Evolutionary conservation across 2,329 filamentous ascomycete genomes (phyloP).

Genomic region (Diaporthe ampelina): DNA sequence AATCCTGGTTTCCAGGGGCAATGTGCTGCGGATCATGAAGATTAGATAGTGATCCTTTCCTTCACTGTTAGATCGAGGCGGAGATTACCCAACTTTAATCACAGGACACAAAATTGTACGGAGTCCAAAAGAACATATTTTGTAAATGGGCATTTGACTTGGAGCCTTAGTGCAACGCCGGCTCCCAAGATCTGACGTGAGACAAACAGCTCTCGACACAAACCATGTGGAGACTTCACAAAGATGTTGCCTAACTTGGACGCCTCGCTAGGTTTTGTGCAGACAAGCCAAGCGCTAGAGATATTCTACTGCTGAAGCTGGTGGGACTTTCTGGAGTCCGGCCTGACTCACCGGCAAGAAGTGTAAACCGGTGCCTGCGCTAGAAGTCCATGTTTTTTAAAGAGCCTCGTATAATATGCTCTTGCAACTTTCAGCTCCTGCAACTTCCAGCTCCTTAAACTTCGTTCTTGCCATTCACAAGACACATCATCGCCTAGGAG

Average conservation of each 20-base stretch:
- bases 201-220: not conserved
- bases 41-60: slow-evolving; percentile 39
- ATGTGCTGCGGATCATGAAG: slow-evolving; percentile 34
- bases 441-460: not conserved
- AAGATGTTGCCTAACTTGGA: not conserved
- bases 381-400: not conserved
- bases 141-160: not conserved
- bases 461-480: not conserved
- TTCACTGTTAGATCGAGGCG: slow-evolving; percentile 40
- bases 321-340: not conserved
- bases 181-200: not conserved
- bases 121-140: slow-evolving; percentile 35
- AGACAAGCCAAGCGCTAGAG: not conserved
- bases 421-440: not conserved
- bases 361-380: not conserved
- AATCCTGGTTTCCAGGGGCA: slow-evolving; percentile 5
- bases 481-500: not conserved
- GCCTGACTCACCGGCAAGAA: not conserved
- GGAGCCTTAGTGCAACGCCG: not conserved
- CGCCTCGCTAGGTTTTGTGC: not conserved
- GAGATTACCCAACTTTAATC: slow-evolving; percentile 42
- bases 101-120: slow-evolving; percentile 41
- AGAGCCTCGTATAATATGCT: not conserved
- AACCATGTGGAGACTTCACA: not conserved
- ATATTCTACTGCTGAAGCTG: not conserved